phyloP scores from a whole-genome alignment of 495 filamentous ascomycete species.

The Podospora pseudoanserina region DNA sequence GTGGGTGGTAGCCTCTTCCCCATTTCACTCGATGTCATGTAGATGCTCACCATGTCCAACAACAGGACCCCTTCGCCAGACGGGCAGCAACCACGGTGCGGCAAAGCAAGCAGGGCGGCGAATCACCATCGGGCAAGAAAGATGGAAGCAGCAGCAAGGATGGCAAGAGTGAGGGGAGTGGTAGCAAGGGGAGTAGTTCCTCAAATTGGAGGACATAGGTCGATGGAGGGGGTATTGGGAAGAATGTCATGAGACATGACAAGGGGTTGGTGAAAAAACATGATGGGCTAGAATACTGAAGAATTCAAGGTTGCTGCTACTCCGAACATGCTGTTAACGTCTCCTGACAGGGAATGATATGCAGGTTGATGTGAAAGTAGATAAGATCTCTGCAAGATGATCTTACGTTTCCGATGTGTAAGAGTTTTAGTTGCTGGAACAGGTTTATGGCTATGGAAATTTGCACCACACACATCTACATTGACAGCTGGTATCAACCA shows the following conservation, averaged over 20 bases:
- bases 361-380: neutral
- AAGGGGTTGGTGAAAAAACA: neutral
- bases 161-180: slow-evolving; percentile 10
- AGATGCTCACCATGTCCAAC: neutral
- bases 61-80: slow-evolving; percentile 42
- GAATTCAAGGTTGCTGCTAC: no score
- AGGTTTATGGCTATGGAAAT: neutral
- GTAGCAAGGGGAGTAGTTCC: neutral
- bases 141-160: slow-evolving; percentile 9
- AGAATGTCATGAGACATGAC: slow-evolving; percentile 1
- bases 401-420: neutral
- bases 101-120: slow-evolving; percentile 31
- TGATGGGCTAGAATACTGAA: no score
- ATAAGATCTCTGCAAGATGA: neutral
- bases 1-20: slow-evolving; percentile 18
- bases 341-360: neutral
- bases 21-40: slow-evolving; percentile 13
- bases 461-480: neutral
- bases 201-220: slow-evolving; percentile 6
- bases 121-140: slow-evolving; percentile 5
- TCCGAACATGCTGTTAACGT: no score
- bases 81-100: slow-evolving; percentile 43
- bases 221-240: slow-evolving; percentile 7
- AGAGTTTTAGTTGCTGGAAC: neutral
- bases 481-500: neutral